phyloP scores from a whole-genome alignment of 164 flowering plant genomes.

The Macadamia tetraphylla region DNA sequence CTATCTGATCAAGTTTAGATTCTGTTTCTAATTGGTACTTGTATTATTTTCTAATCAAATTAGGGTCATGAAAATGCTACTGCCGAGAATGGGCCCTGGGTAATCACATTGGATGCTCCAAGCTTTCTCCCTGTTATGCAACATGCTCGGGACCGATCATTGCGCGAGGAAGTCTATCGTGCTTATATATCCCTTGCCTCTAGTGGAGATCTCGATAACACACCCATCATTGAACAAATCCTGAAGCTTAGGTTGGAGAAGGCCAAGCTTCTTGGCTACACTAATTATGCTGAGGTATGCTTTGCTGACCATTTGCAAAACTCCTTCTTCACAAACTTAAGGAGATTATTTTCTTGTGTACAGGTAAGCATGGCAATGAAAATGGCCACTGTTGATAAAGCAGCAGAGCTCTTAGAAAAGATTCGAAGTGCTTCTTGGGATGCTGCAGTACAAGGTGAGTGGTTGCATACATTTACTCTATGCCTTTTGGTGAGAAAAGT shows the following conservation, averaged over 20 bases:
- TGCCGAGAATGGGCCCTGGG: conserved; percentile 95
- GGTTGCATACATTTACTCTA: background rate
- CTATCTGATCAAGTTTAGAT: background rate
- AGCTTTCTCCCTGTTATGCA: conserved; percentile 89
- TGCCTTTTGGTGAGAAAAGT: background rate
- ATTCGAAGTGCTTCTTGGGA: conserved; percentile 88
- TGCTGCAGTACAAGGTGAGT: conserved; percentile 80
- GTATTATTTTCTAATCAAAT: background rate
- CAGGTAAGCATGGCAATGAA: conserved; percentile 98
- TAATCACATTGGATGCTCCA: conserved; percentile 90
- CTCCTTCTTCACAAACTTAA: conserved; percentile 7
- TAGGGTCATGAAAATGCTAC: conserved; percentile 93
- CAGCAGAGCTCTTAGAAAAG: conserved; percentile 82
- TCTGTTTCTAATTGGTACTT: background rate
- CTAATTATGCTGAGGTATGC: conserved; percentile 87
- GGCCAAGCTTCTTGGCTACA: conserved; percentile 88
- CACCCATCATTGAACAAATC: conserved; percentile 73
- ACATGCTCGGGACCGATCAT: conserved; percentile 70
- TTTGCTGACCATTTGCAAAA: conserved; percentile 1
- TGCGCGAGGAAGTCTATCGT: conserved; percentile 88
- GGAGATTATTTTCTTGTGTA: conserved; percentile 12
- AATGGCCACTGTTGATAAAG: conserved; percentile 93
- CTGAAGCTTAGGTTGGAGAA: conserved; percentile 86
- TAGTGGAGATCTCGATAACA: conserved; percentile 80
- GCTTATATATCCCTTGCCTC: conserved; percentile 87